Conservation (phyloP, 352 stramenopile species). For the Achlya hypogyna region DNA sequence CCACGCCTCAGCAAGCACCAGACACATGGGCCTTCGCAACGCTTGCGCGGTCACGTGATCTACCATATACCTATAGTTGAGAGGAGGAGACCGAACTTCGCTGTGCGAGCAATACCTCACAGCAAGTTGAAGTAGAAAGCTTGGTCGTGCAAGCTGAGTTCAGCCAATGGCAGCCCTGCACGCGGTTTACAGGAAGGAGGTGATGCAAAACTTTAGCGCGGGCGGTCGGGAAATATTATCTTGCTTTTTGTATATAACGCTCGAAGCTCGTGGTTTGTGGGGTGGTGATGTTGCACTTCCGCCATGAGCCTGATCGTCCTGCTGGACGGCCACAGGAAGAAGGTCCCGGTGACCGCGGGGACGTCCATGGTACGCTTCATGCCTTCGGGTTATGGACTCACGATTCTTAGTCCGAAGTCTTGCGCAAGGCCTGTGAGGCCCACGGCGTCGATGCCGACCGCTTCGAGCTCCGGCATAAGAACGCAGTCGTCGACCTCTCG, state of each 20-base stretch:
- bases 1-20: too few relatives aligned
- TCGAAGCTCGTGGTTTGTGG: neutral
- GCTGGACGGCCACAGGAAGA: conserved; percentile 61
- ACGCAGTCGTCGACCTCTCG: conserved; percentile 55
- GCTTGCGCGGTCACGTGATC: too few relatives aligned
- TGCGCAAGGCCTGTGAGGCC: conserved; percentile 44
- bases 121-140: too few relatives aligned
- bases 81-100: too few relatives aligned
- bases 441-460: conserved; percentile 40
- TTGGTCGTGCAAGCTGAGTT: too few relatives aligned
- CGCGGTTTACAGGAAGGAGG: too few relatives aligned
- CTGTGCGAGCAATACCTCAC: too few relatives aligned
- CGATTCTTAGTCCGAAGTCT: conserved; percentile 56
- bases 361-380: conserved; percentile 55
- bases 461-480: conserved; percentile 61
- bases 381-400: neutral
- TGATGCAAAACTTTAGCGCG: too few relatives aligned
- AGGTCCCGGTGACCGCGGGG: conserved; percentile 57
- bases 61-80: too few relatives aligned
- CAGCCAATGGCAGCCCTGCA: too few relatives aligned
- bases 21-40: too few relatives aligned
- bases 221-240: neutral
- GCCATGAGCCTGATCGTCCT: conserved; percentile 68
- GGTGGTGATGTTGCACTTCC: neutral
- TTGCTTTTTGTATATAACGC: neutral